A percentile compares a stretch with the other conserved stretches of the same genome.
Evolutionary conservation across 1,139 yeast species (phyloP).

Genomic region (Kodamaea ohmeri): DNA sequence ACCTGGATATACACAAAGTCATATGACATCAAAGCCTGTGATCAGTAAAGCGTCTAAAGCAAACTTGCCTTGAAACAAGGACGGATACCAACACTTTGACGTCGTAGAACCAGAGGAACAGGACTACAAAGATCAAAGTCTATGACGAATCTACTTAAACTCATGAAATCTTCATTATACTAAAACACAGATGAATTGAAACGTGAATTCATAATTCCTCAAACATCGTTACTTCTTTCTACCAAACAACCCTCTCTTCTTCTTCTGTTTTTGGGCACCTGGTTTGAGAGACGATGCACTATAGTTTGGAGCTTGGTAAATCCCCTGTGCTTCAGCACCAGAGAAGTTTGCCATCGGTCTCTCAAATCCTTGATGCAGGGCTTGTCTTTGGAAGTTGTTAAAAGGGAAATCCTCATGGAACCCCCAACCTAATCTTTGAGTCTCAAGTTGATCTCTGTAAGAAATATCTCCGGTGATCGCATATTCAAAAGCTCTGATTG

Average conservation of each 20-base stretch:
- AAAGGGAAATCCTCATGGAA: conserved; percentile 49
- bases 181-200: conserved; percentile 4
- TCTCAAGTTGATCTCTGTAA: conserved; percentile 77
- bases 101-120: too few relatives aligned
- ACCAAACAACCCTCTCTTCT: conserved; percentile 71
- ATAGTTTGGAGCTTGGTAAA: conserved; percentile 58
- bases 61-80: too few relatives aligned
- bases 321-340: conserved; percentile 54
- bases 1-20: too few relatives aligned
- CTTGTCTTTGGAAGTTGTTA: conserved; percentile 26
- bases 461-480: conserved; percentile 84
- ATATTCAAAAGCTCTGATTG: conserved; percentile 88
- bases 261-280: conserved; percentile 26
- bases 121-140: too few relatives aligned
- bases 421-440: conserved; percentile 76
- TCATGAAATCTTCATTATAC: background rate
- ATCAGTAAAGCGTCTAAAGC: too few relatives aligned
- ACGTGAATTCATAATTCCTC: background rate
- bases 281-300: conserved; percentile 42
- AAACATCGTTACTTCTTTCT: conserved; percentile 40
- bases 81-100: too few relatives aligned
- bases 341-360: conserved; percentile 35
- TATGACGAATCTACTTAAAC: too few relatives aligned
- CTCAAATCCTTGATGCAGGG: conserved; percentile 14
- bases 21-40: too few relatives aligned